Evolutionary conservation across 768 basidiomycete species (phyloP).

Genomic region (Tricholoma sp.): DNA sequence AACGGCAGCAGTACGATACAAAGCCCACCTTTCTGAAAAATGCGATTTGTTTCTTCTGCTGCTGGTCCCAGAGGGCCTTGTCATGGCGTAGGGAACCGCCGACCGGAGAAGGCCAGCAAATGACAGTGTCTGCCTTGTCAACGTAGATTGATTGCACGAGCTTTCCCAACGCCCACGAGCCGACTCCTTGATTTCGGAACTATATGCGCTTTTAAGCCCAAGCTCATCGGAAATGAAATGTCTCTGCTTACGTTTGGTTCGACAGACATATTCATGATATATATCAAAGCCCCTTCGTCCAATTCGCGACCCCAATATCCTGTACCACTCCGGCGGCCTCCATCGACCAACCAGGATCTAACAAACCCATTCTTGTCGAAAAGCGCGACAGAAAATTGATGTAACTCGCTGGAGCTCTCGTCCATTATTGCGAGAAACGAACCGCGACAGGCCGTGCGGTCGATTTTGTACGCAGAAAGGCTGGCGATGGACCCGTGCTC

Average conservation of each 20-base stretch:
- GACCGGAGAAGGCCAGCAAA: conserved; percentile 21
- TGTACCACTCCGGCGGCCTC: conserved; percentile 23
- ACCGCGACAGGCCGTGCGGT: conserved; percentile 3
- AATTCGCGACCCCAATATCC: conserved; percentile 27
- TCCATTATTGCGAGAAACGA: conserved; percentile 22
- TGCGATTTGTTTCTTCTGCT: conserved; percentile 2
- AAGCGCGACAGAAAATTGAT: conserved; percentile 20
- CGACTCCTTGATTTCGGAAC: conserved; percentile 16
- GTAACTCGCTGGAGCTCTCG: conserved; percentile 25
- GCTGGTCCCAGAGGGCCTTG: background rate
- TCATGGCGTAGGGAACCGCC: background rate
- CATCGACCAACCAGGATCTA: conserved; percentile 18
- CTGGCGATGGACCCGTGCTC: conserved; percentile 6
- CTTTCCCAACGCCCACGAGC: conserved; percentile 15
- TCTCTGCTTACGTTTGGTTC: conserved; percentile 15
- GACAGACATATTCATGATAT: conserved; percentile 21
- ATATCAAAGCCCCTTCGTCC: conserved; percentile 21
- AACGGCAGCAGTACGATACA: background rate
- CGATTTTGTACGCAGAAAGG: conserved; percentile 9
- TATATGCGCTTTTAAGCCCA: background rate
- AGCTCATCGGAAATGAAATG: background rate
- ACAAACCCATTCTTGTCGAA: conserved; percentile 24
- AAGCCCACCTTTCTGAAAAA: conserved; percentile 6
- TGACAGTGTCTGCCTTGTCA: conserved; percentile 9
- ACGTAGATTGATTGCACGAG: conserved; percentile 16